Conservation (phyloP, 2,329 filamentous ascomycete genomes). For the Clonostachys chloroleuca region DNA sequence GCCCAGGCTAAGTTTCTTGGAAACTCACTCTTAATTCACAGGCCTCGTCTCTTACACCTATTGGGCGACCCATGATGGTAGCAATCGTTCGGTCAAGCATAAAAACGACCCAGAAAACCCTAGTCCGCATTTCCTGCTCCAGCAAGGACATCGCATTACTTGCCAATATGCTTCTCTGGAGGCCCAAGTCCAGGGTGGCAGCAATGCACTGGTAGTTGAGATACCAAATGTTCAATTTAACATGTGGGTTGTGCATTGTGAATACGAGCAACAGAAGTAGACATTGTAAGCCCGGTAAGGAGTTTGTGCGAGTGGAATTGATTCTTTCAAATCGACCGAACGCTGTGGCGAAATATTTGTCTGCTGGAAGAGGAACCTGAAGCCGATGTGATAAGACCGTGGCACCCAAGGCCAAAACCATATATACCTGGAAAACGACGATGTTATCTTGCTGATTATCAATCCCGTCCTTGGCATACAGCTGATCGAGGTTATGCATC, state of each 20-base stretch:
- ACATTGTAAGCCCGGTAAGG: constrained; percentile 42
- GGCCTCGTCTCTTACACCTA: constrained; percentile 49
- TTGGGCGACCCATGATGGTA: constrained; percentile 52
- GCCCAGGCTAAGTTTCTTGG: too few relatives aligned
- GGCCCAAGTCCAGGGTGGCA: constrained; percentile 41
- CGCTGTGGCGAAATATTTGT: constrained; percentile 43
- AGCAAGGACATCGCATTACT: constrained; percentile 35
- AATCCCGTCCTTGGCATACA: constrained; percentile 17
- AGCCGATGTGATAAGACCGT: constrained; percentile 35
- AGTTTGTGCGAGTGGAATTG: constrained; percentile 34
- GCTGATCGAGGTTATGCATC: constrained; percentile 25
- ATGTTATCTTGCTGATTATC: constrained; percentile 9
- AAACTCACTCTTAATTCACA: constrained; percentile 41
- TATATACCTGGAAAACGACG: constrained; percentile 40
- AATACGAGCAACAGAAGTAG: constrained; percentile 40
- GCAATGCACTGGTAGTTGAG: constrained; percentile 51
- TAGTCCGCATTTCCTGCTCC: constrained; percentile 48
- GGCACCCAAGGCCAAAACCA: constrained; percentile 47
- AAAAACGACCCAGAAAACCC: constrained; percentile 51
- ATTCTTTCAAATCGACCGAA: constrained; percentile 39
- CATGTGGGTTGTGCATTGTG: constrained; percentile 42
- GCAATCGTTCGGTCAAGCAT: constrained; percentile 44
- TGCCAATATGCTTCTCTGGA: constrained; percentile 42
- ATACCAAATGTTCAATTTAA: constrained; percentile 47
- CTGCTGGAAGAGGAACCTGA: constrained; percentile 36